Base-by-base conservation (phyloP, 2,329 filamentous ascomycete genomes). In the Tricladium varicosporioides region DNA sequence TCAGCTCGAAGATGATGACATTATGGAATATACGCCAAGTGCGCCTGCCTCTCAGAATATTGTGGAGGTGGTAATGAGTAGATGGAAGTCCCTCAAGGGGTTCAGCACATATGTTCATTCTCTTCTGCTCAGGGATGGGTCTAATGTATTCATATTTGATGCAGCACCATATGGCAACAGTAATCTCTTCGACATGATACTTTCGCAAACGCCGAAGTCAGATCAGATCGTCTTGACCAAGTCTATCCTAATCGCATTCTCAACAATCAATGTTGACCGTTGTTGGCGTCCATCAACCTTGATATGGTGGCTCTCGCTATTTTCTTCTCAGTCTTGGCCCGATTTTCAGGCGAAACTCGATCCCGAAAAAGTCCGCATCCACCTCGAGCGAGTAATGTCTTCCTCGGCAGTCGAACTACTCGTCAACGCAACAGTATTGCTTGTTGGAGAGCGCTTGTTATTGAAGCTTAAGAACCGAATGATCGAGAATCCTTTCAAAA, bases 61-160 rank as follows among this genome's bases (percentile, higher is more conserved):
- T 16, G 48, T 56, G 31, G 40, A 53, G 5, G 31, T 50, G 9
- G 42, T 63, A 5, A 45, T 60, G 32, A 54, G 18, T 15, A 63
- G 59, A 43, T 63, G 59, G 56, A 57, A 56, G n/a, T 58, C 56
- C 5, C 55, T 63, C 5, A 51, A 53, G 49, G 56, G 45, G 3
- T 63, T 63, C 52, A 61, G 53, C 11, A 44, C 48, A 15, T 59
- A 59, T 33, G 55, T 56, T 10, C 54, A 53, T 14, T 47, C 57
- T 19, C 47, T 63, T 22, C 40, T 63, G 1, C 15, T 40, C n/a
- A 40, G 33, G 13, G 58, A 58, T 19, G 40, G 51, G 10, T 45
- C 19, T 16, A 40, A 47, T 15, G 44, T 63, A 19, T 63, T 51
- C 19, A 56, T 63, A 13, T 61, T 63, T 52, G 56, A 61, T 18